phyloP scores from a whole-genome alignment of 2,329 filamentous ascomycete genomes.

The Sclerotiophoma versabilis region DNA sequence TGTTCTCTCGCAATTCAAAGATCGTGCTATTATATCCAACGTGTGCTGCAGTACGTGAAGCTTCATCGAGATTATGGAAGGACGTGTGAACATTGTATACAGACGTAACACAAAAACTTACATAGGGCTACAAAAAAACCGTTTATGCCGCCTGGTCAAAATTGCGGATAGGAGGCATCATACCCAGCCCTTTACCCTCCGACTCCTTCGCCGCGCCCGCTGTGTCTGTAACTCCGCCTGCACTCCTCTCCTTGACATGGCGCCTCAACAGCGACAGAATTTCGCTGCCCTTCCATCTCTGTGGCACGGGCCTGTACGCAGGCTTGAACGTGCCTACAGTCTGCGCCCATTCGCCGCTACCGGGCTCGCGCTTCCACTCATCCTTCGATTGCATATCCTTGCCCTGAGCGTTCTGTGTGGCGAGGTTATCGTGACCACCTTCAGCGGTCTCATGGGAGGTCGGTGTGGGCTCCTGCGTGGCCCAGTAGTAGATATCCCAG shows the following conservation, averaged over 20 bases:
- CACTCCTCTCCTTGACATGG: slow-evolving; percentile 78
- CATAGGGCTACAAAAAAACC: background rate
- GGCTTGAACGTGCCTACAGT: slow-evolving; percentile 94
- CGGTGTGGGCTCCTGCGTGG: slow-evolving; percentile 78
- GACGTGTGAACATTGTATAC: background rate
- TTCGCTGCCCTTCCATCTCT: slow-evolving; percentile 83
- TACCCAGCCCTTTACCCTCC: slow-evolving; percentile 52
- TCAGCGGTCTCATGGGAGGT: slow-evolving; percentile 66
- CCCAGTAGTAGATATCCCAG: slow-evolving; percentile 99
- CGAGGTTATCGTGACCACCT: slow-evolving; percentile 55
- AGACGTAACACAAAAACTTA: slow-evolving; percentile 8
- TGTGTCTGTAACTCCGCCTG: slow-evolving; percentile 59
- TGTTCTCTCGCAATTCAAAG: too few species aligned
- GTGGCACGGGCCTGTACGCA: slow-evolving; percentile 88
- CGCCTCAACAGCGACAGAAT: slow-evolving; percentile 76
- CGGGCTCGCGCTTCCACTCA: slow-evolving; percentile 60
- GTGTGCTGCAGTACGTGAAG: background rate
- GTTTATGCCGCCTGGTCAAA: slow-evolving; percentile 47
- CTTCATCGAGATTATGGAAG: background rate
- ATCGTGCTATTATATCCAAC: too few species aligned
- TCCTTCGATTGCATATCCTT: slow-evolving; percentile 53
- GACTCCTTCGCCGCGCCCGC: slow-evolving; percentile 44
- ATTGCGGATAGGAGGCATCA: slow-evolving; percentile 60
- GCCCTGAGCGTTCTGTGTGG: slow-evolving; percentile 55
- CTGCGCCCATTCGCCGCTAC: slow-evolving; percentile 90